Conservation (phyloP, 2,329 filamentous ascomycete species). For the Cytospora paraplurivora region DNA sequence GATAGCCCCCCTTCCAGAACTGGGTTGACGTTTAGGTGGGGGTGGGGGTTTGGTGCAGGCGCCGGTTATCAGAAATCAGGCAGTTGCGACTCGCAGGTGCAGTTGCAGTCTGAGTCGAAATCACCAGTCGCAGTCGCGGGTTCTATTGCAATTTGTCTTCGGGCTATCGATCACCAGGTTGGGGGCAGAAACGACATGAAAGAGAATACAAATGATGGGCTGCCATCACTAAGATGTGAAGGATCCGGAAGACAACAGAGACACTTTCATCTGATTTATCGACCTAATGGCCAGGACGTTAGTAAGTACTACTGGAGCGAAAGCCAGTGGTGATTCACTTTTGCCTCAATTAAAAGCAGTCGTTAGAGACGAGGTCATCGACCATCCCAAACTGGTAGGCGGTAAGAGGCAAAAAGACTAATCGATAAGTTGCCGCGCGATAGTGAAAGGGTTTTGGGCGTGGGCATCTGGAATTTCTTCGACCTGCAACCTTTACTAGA, state of each 20-base stretch:
- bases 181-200: conserved; percentile 15
- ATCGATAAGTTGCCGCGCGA: conserved; percentile 5
- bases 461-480: conserved; percentile 14
- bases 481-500: not conserved
- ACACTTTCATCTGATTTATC: not conserved
- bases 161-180: conserved; percentile 12
- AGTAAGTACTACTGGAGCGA: not conserved
- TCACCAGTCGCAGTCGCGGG: not conserved
- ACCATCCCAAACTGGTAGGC: conserved; percentile 11
- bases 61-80: not conserved
- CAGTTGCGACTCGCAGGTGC: too few relatives aligned
- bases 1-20: not conserved
- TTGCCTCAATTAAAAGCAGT: not conserved
- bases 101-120: not conserved
- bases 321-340: not conserved
- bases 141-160: not conserved
- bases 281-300: not conserved
- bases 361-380: conserved; percentile 3
- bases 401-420: conserved; percentile 19
- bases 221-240: conserved; percentile 15
- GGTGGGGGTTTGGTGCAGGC: not conserved
- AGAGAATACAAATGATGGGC: conserved; percentile 1
- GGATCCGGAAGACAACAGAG: not conserved
- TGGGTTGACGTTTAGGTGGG: not conserved
- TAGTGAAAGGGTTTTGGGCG: not conserved